Evolutionary conservation across 2,329 filamentous ascomycete species (phyloP), one percentile per base, ranked within the genome.

Genomic region (Pyrenochaeta sp.): DNA sequence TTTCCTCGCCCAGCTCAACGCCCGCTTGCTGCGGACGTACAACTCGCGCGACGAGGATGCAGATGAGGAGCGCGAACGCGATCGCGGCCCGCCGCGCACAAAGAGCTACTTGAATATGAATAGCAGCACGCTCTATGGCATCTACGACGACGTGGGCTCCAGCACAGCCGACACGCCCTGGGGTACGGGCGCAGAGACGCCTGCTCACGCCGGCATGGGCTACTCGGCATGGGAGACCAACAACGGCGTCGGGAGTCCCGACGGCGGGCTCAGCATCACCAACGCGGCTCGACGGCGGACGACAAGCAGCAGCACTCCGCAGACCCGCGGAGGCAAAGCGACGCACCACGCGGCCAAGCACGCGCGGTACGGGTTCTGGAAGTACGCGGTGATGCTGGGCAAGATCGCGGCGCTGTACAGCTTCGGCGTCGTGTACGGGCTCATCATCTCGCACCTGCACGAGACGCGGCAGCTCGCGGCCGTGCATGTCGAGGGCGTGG

Each of bases 71-170:
- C n/a, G 56, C 54, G n/a, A 41, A 40, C 9, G 44, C 44, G 7
- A 30, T 22, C 67, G 60, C 51, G 70, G 55, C 45, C 73, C 80
- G 37, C 77, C 29, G 64, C 84, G 89, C 45, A 88, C 86, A 17
- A 84, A 87, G 54, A 96, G 90, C 7, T 82, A 90, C 44, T 77
- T 91, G 64, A 96, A 96, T 67, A 80, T 99, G 48, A 96, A 90
- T 3, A 87, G 89, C 7, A 92, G 90, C 2, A 96, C 94, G 0
- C 81, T 99, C 4, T 89, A 88, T 58, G 93, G 94, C 41, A 99
- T 99, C 62, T 99, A 96, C 76, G 86, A 67, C 34, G 67, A 67
- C 39, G 58, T 60, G n/a, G 59, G 55, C 28, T 47, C 46, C 9
- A 56, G 51, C 38, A 60, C 60, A 7, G 48, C 58, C 9, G 59